These are phyloP conservation scores for Parsonsia alboflavescens DNA, from an alignment of 257 asterid genomes.

Conservation along the genomic window DNA sequence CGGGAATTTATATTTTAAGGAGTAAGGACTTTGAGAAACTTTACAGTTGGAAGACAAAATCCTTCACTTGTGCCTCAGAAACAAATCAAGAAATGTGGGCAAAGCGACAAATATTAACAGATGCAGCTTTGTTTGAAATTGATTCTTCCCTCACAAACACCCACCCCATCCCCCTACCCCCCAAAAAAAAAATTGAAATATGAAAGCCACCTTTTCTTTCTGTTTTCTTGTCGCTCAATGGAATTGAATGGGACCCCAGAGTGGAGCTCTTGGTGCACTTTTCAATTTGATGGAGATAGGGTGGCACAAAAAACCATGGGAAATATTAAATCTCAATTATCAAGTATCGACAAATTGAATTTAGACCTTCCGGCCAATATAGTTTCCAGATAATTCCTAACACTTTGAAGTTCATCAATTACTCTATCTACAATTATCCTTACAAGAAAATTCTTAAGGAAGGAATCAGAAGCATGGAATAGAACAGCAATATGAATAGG, in stretches of 20 bases:
- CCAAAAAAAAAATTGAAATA: too few species aligned
- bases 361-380: not conserved
- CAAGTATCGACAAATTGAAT: not conserved
- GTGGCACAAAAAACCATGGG: not conserved
- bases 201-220: too few species aligned
- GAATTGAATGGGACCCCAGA: too few species aligned
- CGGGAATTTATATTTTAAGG: not conserved
- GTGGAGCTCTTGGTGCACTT: too few species aligned
- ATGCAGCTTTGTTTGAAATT: too few species aligned
- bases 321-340: not conserved
- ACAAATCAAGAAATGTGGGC: not conserved
- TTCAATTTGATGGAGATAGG: not conserved
- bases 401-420: not conserved
- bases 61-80: not conserved
- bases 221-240: too few species aligned
- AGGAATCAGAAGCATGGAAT: not conserved
- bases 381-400: not conserved
- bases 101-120: too few species aligned
- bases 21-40: not conserved
- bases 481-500: not conserved
- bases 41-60: not conserved
- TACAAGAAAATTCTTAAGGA: too few species aligned
- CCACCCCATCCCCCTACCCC: too few species aligned
- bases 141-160: too few species aligned
- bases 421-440: not conserved